Evolutionary conservation across 2,329 filamentous ascomycete genomes (phyloP).

Genomic region (Trichoderma sp.): DNA sequence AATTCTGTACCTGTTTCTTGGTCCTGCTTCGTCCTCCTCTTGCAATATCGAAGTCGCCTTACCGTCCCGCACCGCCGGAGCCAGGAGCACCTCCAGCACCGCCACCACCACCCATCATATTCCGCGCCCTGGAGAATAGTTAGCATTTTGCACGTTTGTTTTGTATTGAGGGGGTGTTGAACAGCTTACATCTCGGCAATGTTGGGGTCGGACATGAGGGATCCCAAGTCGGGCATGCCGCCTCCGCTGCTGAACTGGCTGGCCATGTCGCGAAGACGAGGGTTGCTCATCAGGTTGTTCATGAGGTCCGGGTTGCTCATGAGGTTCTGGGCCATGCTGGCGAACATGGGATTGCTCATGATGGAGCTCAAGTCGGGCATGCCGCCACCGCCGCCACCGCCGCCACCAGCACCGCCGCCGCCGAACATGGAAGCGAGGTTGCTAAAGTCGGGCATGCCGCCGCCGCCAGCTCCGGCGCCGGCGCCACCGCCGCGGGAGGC

Average conservation of each 20-base stretch:
- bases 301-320: slow-evolving; percentile 97
- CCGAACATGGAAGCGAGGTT: slow-evolving; percentile 72
- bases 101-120: slow-evolving; percentile 47
- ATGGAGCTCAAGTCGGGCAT: slow-evolving; percentile 87
- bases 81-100: slow-evolving; percentile 4
- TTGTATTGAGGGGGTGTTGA: not conserved
- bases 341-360: slow-evolving; percentile 99
- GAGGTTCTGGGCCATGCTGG: slow-evolving; percentile 92
- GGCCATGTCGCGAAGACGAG: slow-evolving; percentile 83
- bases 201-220: slow-evolving; percentile 87
- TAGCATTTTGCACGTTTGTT: not conserved
- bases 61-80: slow-evolving; percentile 35
- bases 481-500: slow-evolving; percentile 51
- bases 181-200: slow-evolving; percentile 86
- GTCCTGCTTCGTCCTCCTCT: not conserved
- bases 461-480: slow-evolving; percentile 47
- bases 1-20: not conserved
- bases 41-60: not conserved
- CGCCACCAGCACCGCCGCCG: slow-evolving; percentile 67
- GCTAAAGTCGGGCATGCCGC: slow-evolving; percentile 72
- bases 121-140: slow-evolving; percentile 44
- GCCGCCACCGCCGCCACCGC: slow-evolving; percentile 71
- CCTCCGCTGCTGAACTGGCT: slow-evolving; percentile 74
- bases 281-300: slow-evolving; percentile 92
- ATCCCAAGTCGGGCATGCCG: slow-evolving; percentile 85